Conservation (phyloP, 495 filamentous ascomycete genomes). For the Neurospora sp. region DNA sequence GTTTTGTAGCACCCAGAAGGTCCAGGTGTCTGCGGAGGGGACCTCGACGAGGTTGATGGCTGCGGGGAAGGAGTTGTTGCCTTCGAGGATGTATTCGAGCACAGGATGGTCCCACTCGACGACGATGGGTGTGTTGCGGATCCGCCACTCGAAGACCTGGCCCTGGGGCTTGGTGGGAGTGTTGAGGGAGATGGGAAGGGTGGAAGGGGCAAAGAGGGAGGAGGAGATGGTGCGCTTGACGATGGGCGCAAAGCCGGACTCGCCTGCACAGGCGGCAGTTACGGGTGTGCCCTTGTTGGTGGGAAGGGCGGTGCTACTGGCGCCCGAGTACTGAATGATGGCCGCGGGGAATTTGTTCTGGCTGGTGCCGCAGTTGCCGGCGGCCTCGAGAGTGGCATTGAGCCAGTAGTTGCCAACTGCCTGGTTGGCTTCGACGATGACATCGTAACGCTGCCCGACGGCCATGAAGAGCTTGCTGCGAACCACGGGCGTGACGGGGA, state of each 20-base stretch:
- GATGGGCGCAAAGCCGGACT: conserved; percentile 16
- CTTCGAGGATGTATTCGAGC: conserved; percentile 21
- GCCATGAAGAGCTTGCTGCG: conserved; percentile 38
- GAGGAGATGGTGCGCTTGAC: conserved; percentile 12
- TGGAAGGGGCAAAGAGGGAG: conserved; percentile 3
- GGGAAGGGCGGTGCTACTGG: conserved; percentile 12
- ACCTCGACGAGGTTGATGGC: conserved; percentile 23
- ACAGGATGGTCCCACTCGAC: conserved; percentile 30
- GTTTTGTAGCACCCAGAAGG: conserved; percentile 30
- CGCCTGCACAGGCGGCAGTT: conserved; percentile 12
- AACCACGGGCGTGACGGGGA: conserved; percentile 39
- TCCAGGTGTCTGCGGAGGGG: conserved; percentile 17
- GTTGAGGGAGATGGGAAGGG: conserved; percentile 6
- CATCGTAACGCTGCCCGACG: conserved; percentile 63
- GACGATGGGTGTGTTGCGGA: conserved; percentile 21
- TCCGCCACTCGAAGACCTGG: conserved; percentile 24
- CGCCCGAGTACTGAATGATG: conserved; percentile 32
- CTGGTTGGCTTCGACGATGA: conserved; percentile 54
- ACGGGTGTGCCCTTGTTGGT: conserved; percentile 15
- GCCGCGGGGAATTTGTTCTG: conserved; percentile 18
- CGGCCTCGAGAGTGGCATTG: conserved; percentile 23
- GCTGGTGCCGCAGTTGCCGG: conserved; percentile 17
- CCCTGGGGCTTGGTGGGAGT: conserved; percentile 5
- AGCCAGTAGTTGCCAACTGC: conserved; percentile 49
- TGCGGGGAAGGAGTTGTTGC: conserved; percentile 20